phyloP scores from a whole-genome alignment of 139 green algal genomes.

The Coelastrella sp. region DNA sequence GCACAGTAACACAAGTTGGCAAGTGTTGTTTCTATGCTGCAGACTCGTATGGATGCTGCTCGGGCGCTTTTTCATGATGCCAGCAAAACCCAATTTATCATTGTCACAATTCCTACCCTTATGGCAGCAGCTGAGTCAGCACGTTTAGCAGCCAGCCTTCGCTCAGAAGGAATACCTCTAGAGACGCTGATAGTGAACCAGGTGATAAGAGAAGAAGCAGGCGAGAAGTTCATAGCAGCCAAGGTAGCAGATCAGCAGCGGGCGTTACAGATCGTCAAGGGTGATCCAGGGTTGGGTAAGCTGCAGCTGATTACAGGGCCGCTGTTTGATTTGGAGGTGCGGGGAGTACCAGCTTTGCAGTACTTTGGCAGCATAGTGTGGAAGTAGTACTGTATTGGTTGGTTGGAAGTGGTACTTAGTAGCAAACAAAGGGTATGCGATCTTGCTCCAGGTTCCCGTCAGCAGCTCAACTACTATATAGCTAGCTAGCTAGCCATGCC shows the following conservation, averaged over 20 bases:
- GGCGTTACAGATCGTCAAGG: conserved; percentile 78
- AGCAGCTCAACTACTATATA: too few relatives aligned
- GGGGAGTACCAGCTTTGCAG: conserved; percentile 90
- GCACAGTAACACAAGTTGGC: background rate
- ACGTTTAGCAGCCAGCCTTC: conserved; percentile 79
- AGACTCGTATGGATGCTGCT: conserved; percentile 89
- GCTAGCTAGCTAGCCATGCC: too few relatives aligned
- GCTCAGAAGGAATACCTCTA: conserved; percentile 86
- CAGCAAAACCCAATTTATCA: conserved; percentile 92
- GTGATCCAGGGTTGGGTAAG: conserved; percentile 76
- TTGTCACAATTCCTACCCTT: conserved; percentile 98
- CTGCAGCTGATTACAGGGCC: conserved; percentile 88
- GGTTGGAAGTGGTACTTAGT: too few relatives aligned
- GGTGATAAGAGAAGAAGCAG: conserved; percentile 66
- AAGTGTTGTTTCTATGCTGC: conserved; percentile 1
- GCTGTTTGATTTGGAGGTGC: conserved; percentile 96
- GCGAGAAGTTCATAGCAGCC: conserved; percentile 75
- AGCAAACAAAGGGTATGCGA: too few relatives aligned
- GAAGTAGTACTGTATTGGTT: too few relatives aligned
- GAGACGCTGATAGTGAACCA: conserved; percentile 95
- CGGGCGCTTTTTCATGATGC: conserved; percentile 90
- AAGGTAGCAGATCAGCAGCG: conserved; percentile 87
- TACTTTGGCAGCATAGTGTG: conserved; percentile 96
- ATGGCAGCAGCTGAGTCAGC: conserved; percentile 94
- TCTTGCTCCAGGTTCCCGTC: too few relatives aligned